Evolutionary conservation across 768 basidiomycete species (phyloP).

Genomic region (Podaxis rugospora): DNA sequence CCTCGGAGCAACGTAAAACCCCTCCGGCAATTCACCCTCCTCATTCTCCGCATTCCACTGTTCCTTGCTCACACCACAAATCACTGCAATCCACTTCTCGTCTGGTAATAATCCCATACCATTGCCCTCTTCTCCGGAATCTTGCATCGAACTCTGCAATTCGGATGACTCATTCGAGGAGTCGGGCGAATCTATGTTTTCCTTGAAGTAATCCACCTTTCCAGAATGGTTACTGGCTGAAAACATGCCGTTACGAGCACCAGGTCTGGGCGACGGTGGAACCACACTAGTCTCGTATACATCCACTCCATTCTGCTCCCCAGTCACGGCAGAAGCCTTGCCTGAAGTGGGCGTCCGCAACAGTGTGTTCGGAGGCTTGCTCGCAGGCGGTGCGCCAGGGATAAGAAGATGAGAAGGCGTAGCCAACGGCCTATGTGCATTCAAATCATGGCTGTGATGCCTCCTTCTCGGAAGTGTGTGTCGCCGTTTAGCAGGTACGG

Average conservation of each 20-base stretch:
- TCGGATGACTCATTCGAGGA: neutral
- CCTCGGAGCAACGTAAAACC: conserved; percentile 71
- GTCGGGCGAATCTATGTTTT: neutral
- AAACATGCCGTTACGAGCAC: neutral
- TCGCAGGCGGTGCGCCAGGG: conserved; percentile 52
- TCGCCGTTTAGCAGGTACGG: neutral
- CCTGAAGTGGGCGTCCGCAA: neutral
- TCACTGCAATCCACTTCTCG: conserved; percentile 70
- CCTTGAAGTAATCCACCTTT: neutral
- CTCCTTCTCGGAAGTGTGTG: conserved; percentile 6
- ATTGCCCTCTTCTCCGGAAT: conserved; percentile 9
- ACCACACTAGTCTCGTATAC: conserved; percentile 7
- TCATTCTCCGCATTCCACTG: conserved; percentile 37
- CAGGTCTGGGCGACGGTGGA: conserved; percentile 17
- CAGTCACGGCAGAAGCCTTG: neutral
- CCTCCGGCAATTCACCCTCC: conserved; percentile 47
- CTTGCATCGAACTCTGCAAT: conserved; percentile 1
- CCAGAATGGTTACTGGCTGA: neutral
- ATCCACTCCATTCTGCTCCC: neutral
- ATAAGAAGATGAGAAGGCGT: conserved; percentile 54
- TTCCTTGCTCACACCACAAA: conserved; percentile 69
- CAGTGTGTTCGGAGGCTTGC: conserved; percentile 24
- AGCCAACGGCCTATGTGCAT: conserved; percentile 29
- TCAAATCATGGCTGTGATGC: neutral
- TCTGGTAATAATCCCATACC: conserved; percentile 54